Base-by-base conservation (phyloP, 2,329 filamentous ascomycete species). In the Teratosphaeria zuluensis region DNA sequence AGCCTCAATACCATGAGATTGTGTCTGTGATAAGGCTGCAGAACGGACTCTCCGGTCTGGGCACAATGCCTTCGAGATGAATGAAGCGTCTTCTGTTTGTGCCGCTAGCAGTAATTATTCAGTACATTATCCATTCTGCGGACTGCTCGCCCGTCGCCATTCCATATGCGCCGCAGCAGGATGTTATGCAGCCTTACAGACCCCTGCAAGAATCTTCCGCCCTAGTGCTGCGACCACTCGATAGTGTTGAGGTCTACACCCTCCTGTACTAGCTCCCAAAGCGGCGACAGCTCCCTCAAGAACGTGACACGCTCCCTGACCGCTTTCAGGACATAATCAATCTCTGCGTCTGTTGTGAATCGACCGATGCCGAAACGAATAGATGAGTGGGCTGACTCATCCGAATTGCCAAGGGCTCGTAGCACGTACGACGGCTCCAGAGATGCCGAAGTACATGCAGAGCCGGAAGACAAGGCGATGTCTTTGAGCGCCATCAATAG, bases 261-360 rank as follows among this genome's bases (percentile, higher is more conserved):
- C 74, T 99, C 94, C 77, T 99, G 94, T 12, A 99, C 94, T 64
- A 99, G 77, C 76, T 99, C 94, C 94, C 94, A 99, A 59, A 99
- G 78, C 46, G 94, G 94, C 72, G 92, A 96, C 65, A 99, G 80
- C 77, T 99, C 94, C 68, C 94, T 85, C 69, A 99, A 79, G 80
- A 97, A 97, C 16, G 85, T 88, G 51, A 99, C 94, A 56, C 94
- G 84, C 72, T 95, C 90, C 73, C 83, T 84, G 0, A 99, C 94
- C 0, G 94, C 92, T 77, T 96, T 94, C 59, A 99, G 80, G 11
- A 99, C 94, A 70, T 99, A 99, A 73, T 99, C 92, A 62, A 99
- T 95, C 79, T 99, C 94, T 31, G 80, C 82, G 69, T 96, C 90
- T 0, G 94, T 96, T 2, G 94, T 99, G 77, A 97, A 99, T 7